phyloP scores from a whole-genome alignment of 1,284 basidiomycete species.

The Puccinia horiana region DNA sequence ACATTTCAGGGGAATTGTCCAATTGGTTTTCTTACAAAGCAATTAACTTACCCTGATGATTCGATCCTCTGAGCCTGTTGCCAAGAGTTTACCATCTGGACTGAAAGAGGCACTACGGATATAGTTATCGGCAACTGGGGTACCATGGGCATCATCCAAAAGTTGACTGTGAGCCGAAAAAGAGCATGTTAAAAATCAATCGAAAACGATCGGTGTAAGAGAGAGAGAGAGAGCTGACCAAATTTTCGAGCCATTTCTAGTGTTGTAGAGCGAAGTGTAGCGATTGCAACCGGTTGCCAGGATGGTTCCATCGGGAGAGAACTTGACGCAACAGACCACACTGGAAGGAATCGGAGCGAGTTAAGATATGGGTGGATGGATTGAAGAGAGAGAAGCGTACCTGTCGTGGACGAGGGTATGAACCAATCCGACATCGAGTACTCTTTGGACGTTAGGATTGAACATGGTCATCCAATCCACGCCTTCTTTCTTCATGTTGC shows the following conservation, averaged over 20 bases:
- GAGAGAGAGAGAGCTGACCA: slow-evolving; percentile 63
- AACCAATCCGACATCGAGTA: slow-evolving; percentile 81
- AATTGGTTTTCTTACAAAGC: not conserved
- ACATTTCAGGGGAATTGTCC: not conserved
- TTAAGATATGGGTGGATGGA: not conserved
- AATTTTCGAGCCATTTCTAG: slow-evolving; percentile 76
- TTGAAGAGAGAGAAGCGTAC: not conserved
- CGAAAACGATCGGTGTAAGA: not conserved
- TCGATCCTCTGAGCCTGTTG: slow-evolving; percentile 80
- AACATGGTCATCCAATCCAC: slow-evolving; percentile 93
- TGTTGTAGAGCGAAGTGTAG: slow-evolving; percentile 85
- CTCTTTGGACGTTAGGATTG: slow-evolving; percentile 78
- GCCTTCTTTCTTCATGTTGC: slow-evolving; percentile 73
- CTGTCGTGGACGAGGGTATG: slow-evolving; percentile 92
- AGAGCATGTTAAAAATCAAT: not conserved
- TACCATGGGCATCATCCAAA: slow-evolving; percentile 66
- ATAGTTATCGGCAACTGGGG: slow-evolving; percentile 69
- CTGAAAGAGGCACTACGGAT: slow-evolving; percentile 82
- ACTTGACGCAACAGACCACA: slow-evolving; percentile 87
- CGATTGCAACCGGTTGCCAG: slow-evolving; percentile 89
- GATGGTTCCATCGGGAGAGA: slow-evolving; percentile 82
- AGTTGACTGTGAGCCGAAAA: slow-evolving; percentile 64
- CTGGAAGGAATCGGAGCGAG: slow-evolving; percentile 59
- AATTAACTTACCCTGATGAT: slow-evolving; percentile 72
- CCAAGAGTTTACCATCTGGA: slow-evolving; percentile 75